Base-by-base conservation (phyloP, 2,329 filamentous ascomycete species). In the Chaetothyriales sp. region DNA sequence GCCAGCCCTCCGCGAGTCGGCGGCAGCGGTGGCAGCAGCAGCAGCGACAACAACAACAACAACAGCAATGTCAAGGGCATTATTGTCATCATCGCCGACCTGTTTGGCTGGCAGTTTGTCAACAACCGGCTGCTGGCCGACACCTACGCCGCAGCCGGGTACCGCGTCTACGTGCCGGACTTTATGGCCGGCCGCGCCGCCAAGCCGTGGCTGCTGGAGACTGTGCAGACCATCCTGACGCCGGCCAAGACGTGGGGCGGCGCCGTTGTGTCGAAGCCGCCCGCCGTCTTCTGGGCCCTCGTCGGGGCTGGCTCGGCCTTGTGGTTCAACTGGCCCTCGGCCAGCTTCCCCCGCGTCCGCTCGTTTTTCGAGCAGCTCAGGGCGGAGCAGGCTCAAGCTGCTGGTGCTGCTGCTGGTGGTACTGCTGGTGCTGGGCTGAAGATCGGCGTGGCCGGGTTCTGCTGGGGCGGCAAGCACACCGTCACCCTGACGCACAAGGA, bases 31-130 rank as follows among this genome's bases (percentile, higher is more conserved):
- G n/a, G n/a, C n/a, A n/a, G n/a, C n/a, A n/a, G n/a, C n/a, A n/a
- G n/a, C n/a, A n/a, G n/a, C n/a, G n/a, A n/a, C n/a, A n/a, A n/a
- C n/a, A n/a, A n/a, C n/a, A n/a, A n/a, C n/a, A n/a, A n/a, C n/a
- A n/a, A n/a, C n/a, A 10, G 12, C 4, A 32, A 10, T 32, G 28
- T 10, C 32, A 39, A 39, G 32, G 32, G 32, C 10, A 39, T 39
- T 15, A 39, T 39, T 15, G 32, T 39, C 32, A 39, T 39, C 32
- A 39, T 76, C 47, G 59, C 62, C 46, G 70, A 73, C 57, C 70
- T 75, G 60, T 74, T 73, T 53, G 72, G 72, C 53, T 73, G 66
- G 66, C 67, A 66, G n/a, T 66, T 73, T 47, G 59, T 63, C 28
- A 74, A 74, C 58, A 60, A 67, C 44, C 66, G 71, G 28, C 57